Evolutionary conservation across 495 filamentous ascomycete genomes (phyloP).

Genomic region (Ramalina intermedia): DNA sequence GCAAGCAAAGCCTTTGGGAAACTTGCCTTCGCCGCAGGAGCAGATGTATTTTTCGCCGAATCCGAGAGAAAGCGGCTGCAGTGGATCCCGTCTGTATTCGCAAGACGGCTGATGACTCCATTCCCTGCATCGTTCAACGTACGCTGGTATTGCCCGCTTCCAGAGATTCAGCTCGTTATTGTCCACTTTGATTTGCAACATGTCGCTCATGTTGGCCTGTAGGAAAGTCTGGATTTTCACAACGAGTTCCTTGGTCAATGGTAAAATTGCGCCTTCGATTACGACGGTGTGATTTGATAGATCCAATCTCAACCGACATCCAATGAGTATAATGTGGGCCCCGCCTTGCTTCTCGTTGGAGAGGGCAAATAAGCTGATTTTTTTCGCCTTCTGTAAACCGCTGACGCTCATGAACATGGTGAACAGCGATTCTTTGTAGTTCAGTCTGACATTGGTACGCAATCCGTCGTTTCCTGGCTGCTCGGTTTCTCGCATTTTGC

Average conservation of each 20-base stretch:
- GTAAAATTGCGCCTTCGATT: constrained; percentile 17
- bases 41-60: constrained; percentile 17
- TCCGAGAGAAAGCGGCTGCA: constrained; percentile 20
- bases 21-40: constrained; percentile 22
- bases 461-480: neutral
- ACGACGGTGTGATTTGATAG: constrained; percentile 9
- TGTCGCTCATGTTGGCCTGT: constrained; percentile 12
- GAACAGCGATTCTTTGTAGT: constrained; percentile 35
- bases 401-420: constrained; percentile 29
- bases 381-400: constrained; percentile 21
- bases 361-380: constrained; percentile 24
- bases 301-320: constrained; percentile 10
- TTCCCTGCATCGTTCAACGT: constrained; percentile 39
- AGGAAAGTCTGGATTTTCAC: constrained; percentile 20
- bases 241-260: constrained; percentile 21
- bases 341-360: constrained; percentile 16
- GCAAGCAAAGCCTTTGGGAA: neutral
- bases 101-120: constrained; percentile 35
- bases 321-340: constrained; percentile 12
- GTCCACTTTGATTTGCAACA: constrained; percentile 21
- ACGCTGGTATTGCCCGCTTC: constrained; percentile 32
- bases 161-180: constrained; percentile 33
- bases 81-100: constrained; percentile 27
- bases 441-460: constrained; percentile 18
- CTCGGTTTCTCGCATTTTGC: constrained; percentile 15